These are phyloP conservation scores for Annulohypoxylon truncatum DNA, from an alignment of 2,329 filamentous ascomycete genomes.

Conservation along the genomic window DNA sequence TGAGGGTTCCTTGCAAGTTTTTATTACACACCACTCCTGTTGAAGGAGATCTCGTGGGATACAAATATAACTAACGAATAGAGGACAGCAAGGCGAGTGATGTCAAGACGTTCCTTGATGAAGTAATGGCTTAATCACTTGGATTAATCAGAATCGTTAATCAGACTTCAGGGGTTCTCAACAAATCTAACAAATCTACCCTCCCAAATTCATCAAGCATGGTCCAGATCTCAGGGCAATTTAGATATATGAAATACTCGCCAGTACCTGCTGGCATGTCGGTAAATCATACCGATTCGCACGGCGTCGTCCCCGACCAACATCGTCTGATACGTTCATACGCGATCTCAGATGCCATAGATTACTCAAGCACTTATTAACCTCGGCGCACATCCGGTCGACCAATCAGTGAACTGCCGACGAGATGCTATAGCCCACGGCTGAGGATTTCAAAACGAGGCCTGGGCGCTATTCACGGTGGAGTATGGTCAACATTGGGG, in stretches of 20 bases:
- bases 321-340: slow-evolving; percentile 24
- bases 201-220: slow-evolving; percentile 6
- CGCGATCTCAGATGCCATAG: slow-evolving; percentile 25
- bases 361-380: slow-evolving; percentile 43
- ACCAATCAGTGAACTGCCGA: slow-evolving; percentile 50
- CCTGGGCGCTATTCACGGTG: slow-evolving; percentile 38
- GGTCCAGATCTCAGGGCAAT: slow-evolving; percentile 41
- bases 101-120: slow-evolving; percentile 32
- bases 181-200: slow-evolving; percentile 21
- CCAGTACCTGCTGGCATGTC: slow-evolving; percentile 29
- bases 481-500: slow-evolving; percentile 35
- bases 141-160: slow-evolving; percentile 38
- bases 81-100: slow-evolving; percentile 26
- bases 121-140: slow-evolving; percentile 38
- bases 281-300: slow-evolving; percentile 29
- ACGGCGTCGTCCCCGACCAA: not conserved
- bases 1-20: slow-evolving; percentile 25
- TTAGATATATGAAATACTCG: slow-evolving; percentile 43
- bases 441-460: slow-evolving; percentile 23
- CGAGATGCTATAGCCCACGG: slow-evolving; percentile 32
- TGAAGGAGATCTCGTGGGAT: slow-evolving; percentile 42
- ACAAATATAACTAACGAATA: slow-evolving; percentile 29
- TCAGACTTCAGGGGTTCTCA: slow-evolving; percentile 30
- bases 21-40: slow-evolving; percentile 39
- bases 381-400: slow-evolving; percentile 21